Conservation (phyloP, 2,329 filamentous ascomycete species). For the Cytospora chrysosperma region DNA sequence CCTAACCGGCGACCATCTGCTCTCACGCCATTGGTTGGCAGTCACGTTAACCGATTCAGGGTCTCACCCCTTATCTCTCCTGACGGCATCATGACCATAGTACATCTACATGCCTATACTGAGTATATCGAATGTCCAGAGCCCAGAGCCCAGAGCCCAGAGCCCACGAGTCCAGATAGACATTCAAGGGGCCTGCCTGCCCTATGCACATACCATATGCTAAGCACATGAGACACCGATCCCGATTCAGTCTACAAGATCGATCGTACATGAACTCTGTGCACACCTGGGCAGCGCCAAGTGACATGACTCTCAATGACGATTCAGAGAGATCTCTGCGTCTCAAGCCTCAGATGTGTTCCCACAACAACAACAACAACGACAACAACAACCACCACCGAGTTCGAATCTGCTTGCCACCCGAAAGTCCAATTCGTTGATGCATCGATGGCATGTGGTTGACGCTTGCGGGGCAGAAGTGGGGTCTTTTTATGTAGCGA, state of each 20-base stretch:
- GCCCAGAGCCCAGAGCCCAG: not conserved
- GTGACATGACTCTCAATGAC: not conserved
- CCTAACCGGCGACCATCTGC: not conserved
- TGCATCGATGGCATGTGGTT: not conserved
- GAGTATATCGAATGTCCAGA: not conserved
- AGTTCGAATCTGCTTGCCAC: not conserved
- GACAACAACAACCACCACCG: no score
- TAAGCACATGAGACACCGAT: not conserved
- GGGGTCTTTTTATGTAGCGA: not conserved
- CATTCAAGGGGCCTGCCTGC: no score
- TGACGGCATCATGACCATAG: constrained; percentile 6
- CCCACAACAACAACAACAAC: no score
- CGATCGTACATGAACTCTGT: not conserved
- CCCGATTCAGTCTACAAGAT: not conserved
- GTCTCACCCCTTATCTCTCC: constrained; percentile 13
- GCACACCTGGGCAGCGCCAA: not conserved
- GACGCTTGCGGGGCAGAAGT: not conserved
- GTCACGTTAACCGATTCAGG: not conserved
- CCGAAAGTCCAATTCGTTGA: not conserved
- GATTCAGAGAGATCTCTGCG: not conserved
- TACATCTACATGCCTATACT: not conserved
- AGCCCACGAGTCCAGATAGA: no score
- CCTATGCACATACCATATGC: not conserved
- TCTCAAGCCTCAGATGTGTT: not conserved
- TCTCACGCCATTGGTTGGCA: not conserved